These are phyloP conservation scores for Thielaviopsis euricoi DNA, from an alignment of 2,329 filamentous ascomycete genomes.

Conservation along the genomic window DNA sequence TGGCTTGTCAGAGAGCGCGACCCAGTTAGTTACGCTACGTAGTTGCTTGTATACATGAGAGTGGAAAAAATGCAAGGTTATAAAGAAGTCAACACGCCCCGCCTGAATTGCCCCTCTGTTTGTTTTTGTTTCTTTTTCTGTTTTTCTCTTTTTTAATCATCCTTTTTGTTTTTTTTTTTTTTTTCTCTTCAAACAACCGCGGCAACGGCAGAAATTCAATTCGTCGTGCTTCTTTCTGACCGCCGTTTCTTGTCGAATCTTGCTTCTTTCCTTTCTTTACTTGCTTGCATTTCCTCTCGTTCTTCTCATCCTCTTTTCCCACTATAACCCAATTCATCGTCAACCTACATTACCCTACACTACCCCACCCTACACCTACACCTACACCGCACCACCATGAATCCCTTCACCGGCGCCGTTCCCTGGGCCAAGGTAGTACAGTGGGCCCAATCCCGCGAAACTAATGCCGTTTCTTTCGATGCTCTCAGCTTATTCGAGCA, in stretches of 20 bases:
- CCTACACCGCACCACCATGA: no score
- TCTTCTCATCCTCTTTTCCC: no score
- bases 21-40: background rate
- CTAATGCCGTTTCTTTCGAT: background rate
- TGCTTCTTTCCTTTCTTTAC: no score
- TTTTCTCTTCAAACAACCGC: no score
- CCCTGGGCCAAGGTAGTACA: constrained; percentile 3
- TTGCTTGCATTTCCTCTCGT: no score
- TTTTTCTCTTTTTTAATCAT: background rate
- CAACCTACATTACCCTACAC: no score
- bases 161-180: no score
- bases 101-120: background rate
- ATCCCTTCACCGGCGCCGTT: background rate
- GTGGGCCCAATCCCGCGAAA: constrained; percentile 2
- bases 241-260: no score
- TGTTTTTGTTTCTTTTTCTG: background rate
- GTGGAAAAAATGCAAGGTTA: background rate
- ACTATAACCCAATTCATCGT: no score
- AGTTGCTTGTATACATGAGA: background rate
- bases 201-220: no score
- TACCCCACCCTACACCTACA: no score
- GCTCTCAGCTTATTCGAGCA: background rate
- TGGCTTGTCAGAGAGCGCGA: background rate
- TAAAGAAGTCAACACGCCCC: background rate
- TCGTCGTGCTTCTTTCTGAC: no score